Evolutionary conservation across 2,329 filamentous ascomycete species (phyloP).

Genomic region (Paradendryphiella salina): DNA sequence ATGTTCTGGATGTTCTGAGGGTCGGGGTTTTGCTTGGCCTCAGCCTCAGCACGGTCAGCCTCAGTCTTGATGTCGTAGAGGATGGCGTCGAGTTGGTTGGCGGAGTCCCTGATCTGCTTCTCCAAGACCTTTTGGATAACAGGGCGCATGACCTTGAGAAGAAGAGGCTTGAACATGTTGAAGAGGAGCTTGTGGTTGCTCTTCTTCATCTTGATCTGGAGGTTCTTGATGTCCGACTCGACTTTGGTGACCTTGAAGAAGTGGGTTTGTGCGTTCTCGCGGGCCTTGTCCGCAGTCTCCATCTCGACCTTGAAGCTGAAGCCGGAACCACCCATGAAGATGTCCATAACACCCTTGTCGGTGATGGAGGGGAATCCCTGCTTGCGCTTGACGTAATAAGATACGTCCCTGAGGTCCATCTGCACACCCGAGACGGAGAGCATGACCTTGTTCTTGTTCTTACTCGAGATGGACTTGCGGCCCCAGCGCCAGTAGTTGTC

Average conservation of each 20-base stretch:
- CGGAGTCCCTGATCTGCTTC: conserved; percentile 83
- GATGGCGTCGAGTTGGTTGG: conserved; percentile 72
- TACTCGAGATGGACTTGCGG: conserved; percentile 81
- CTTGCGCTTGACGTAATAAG: conserved; percentile 95
- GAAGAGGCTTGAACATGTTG: conserved; percentile 79
- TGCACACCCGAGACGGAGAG: conserved; percentile 87
- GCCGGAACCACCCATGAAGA: conserved; percentile 83
- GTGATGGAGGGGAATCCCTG: conserved; percentile 85
- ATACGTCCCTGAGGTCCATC: conserved; percentile 77
- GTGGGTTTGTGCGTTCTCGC: conserved; percentile 65
- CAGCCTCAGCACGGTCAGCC: conserved; percentile 70
- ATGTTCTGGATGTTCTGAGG: conserved; percentile 78
- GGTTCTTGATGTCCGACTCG: conserved; percentile 75
- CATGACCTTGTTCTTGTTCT: conserved; percentile 81
- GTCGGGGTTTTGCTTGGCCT: conserved; percentile 64
- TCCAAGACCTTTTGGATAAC: conserved; percentile 85
- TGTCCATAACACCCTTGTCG: conserved; percentile 85
- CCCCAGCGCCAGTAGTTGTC: conserved; percentile 97
- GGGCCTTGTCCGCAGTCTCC: conserved; percentile 70
- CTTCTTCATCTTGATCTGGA: conserved; percentile 88
- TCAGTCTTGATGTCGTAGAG: conserved; percentile 80
- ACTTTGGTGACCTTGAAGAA: conserved; percentile 96
- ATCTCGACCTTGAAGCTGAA: conserved; percentile 91
- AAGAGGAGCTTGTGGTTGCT: conserved; percentile 95
- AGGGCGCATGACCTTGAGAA: conserved; percentile 81